Percentiles rank a stretch among this genome's conserved stretches.
phyloP scores from a whole-genome alignment of 208 protist genomes.

The Naegleria fowleri region DNA sequence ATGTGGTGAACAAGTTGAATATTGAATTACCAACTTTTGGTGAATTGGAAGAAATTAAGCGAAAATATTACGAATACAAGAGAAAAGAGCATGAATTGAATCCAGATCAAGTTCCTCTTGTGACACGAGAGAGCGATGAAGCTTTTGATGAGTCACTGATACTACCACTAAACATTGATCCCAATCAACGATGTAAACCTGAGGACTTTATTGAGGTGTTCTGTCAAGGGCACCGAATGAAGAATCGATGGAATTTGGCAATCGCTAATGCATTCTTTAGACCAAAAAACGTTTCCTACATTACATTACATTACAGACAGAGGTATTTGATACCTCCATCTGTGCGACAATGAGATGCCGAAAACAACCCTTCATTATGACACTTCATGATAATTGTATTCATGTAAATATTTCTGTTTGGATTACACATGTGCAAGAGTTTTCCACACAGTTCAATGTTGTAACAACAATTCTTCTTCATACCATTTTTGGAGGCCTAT shows the following conservation, averaged over 20 bases:
- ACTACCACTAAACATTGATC: not conserved
- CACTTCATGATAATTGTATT: no score
- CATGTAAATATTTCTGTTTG: no score
- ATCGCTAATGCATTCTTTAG: slow-evolving; percentile 19
- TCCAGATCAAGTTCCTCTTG: not conserved
- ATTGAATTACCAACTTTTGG: not conserved
- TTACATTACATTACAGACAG: not conserved
- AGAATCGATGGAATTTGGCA: not conserved
- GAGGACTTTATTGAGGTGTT: not conserved
- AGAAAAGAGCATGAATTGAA: not conserved
- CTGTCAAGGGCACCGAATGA: not conserved
- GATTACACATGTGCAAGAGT: no score
- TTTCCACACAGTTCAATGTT: no score
- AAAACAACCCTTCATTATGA: no score
- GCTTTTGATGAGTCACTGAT: not conserved
- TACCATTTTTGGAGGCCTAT: no score
- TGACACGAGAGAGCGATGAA: not conserved
- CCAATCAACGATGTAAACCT: not conserved
- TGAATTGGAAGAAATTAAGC: not conserved
- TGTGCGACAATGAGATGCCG: no score
- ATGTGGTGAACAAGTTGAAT: not conserved
- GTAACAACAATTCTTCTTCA: no score
- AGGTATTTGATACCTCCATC: not conserved
- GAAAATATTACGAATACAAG: not conserved
- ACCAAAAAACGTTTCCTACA: not conserved